Evolutionary conservation across 1,139 yeast species (phyloP).

Genomic region (Sugiyamaella japonica): DNA sequence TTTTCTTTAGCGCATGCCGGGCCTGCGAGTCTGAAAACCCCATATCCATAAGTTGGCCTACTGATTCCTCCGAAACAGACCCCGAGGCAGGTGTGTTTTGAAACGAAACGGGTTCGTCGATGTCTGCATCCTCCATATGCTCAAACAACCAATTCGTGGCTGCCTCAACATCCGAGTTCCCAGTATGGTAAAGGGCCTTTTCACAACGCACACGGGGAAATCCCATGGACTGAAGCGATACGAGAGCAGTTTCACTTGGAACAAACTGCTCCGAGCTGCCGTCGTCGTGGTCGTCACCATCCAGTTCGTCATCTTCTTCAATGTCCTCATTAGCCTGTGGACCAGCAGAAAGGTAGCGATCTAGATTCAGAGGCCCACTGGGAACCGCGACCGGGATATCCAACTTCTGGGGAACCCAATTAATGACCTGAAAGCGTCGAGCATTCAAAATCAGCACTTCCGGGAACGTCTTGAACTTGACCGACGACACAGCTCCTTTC

Average conservation of each 20-base stretch:
- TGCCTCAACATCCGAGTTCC: conserved; percentile 64
- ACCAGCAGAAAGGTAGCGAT: conserved; percentile 41
- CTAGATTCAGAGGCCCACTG: conserved; percentile 41
- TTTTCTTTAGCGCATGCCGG: conserved; percentile 64
- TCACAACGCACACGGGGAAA: conserved; percentile 67
- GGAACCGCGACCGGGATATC: conserved; percentile 71
- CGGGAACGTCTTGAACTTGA: conserved; percentile 65
- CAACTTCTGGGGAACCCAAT: conserved; percentile 88
- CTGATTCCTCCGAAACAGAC: conserved; percentile 38
- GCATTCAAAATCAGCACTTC: conserved; percentile 68
- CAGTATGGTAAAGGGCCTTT: conserved; percentile 71
- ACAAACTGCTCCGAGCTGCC: conserved; percentile 42
- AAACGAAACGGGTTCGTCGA: conserved; percentile 59
- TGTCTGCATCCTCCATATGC: conserved; percentile 81
- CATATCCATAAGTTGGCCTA: conserved; percentile 64
- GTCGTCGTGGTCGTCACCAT: conserved; percentile 35
- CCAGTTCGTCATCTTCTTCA: conserved; percentile 41
- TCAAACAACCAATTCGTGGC: conserved; percentile 92
- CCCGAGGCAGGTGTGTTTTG: conserved; percentile 6
- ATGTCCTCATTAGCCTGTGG: conserved; percentile 49
- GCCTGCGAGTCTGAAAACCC: conserved; percentile 70
- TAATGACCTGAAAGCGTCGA: conserved; percentile 75
- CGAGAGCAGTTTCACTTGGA: conserved; percentile 58
- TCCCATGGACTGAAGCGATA: conserved; percentile 76
- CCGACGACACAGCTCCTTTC: conserved; percentile 48